Evolutionary conservation across 1,284 basidiomycete species (phyloP), one percentile per base, ranked within the genome.

Genomic region (Heterobasidion occidentale): DNA sequence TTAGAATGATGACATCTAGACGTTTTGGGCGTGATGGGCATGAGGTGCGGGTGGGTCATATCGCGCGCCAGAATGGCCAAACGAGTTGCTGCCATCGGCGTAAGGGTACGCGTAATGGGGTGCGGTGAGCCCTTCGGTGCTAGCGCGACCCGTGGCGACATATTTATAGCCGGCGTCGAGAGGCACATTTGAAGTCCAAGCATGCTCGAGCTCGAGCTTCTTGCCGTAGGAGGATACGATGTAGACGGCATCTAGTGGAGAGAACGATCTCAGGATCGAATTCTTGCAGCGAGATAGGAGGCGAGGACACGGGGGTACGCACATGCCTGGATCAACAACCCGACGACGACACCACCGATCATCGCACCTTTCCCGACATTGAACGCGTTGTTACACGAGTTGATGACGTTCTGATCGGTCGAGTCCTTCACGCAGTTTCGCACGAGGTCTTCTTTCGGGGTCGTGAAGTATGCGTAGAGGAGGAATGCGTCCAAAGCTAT

Each of bases 241-340:
- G 27, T 46, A 46, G 9, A 20, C 42, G n/a, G 50, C 55, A 15
- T 36, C 55, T 56, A 36, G 7, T 11, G 14, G 33, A 20, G 17
- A 11, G 42, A 27, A 50, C 17, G 46, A 14, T 27, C 4, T 33
- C 45, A 54, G 9, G 44, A 27, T 48, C 34, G 46, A 17, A 9
- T 8, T 8, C 46, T 5, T 17, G 27, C 12, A 35, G 1, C 14
- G n/a, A 36, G 19, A 5, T 35, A 3, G 49, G 12, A 51, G 49
- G 14, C 1, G 15, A 27, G 12, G 49, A 14, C 20, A 15, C 2
- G 27, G n/a, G 20, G 11, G 5, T 27, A 52, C 50, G n/a, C 42
- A 56, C 55, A 56, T 35, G 34, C 27, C 51, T 69, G 65, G 34
- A 69, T 58, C 17, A 64, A 48, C 46, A 67, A 53, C 17, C 62